phyloP scores from a whole-genome alignment of 2,329 filamentous ascomycete species.

The Fusarium pseudoanthophilum region DNA sequence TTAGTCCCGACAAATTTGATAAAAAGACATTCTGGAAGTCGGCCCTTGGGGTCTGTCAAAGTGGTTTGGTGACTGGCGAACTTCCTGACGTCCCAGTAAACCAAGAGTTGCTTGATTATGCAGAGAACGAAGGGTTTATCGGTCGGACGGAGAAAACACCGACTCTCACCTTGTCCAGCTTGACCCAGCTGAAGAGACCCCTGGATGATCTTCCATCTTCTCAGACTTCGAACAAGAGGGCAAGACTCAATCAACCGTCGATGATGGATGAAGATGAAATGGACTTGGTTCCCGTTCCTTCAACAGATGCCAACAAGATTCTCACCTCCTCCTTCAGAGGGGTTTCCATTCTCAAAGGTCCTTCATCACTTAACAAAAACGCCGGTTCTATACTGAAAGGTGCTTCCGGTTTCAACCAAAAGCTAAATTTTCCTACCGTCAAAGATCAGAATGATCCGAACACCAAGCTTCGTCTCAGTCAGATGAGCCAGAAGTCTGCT shows the following conservation, averaged over 20 bases:
- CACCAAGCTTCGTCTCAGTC: conserved; percentile 73
- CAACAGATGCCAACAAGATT: neutral
- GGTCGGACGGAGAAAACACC: conserved; percentile 31
- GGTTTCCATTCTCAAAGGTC: conserved; percentile 6
- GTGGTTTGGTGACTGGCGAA: conserved; percentile 53
- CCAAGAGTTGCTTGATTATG: conserved; percentile 53
- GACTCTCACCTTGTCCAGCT: neutral
- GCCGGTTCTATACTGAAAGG: conserved; percentile 6
- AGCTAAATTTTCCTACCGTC: conserved; percentile 76
- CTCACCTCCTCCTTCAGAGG: neutral
- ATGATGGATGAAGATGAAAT: conserved; percentile 9
- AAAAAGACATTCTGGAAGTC: conserved; percentile 10
- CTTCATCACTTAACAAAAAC: neutral
- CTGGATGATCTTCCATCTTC: neutral
- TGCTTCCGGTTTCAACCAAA: conserved; percentile 49
- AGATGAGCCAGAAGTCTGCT: conserved; percentile 59
- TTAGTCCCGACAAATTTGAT: conserved; percentile 38
- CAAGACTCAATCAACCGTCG: neutral
- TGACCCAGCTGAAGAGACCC: conserved; percentile 19
- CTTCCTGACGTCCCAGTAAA: conserved; percentile 53
- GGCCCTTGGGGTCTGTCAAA: conserved; percentile 54
- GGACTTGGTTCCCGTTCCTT: conserved; percentile 24
- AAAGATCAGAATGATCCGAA: conserved; percentile 77
- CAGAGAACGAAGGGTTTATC: conserved; percentile 52
- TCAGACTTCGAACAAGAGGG: conserved; percentile 12